Evolutionary conservation across 169 alveolate genomes (phyloP).

Genomic region (Cardiosporidium cionae): DNA sequence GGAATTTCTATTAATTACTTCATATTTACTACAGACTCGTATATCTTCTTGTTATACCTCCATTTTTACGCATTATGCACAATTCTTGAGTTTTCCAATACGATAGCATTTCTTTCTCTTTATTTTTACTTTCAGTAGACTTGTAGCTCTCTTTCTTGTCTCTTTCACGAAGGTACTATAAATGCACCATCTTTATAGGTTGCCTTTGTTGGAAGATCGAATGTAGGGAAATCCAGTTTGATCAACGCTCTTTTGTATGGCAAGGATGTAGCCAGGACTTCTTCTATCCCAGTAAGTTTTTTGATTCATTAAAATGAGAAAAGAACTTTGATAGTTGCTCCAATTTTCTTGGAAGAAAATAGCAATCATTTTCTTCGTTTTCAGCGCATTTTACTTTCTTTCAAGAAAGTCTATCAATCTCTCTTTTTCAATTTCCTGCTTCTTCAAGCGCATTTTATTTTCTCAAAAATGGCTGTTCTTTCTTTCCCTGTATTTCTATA

Average conservation of each 20-base stretch:
- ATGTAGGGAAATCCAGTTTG: slow-evolving; percentile 84
- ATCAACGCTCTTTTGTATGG: slow-evolving; percentile 73
- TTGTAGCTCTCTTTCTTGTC: background rate
- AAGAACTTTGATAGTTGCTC: background rate
- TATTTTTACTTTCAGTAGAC: background rate
- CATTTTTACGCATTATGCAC: background rate
- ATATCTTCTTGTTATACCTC: background rate
- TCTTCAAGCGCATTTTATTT: no score
- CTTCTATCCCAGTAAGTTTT: slow-evolving; percentile 34
- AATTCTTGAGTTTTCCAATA: background rate
- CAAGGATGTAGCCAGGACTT: slow-evolving; percentile 50
- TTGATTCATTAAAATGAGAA: background rate
- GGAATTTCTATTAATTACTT: background rate
- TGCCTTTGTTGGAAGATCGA: slow-evolving; percentile 82
- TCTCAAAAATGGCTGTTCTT: no score
- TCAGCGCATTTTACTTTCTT: no score
- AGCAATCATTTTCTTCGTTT: no score
- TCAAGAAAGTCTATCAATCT: no score
- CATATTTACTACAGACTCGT: background rate
- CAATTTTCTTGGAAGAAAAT: no score
- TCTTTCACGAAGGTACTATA: background rate
- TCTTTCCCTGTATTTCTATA: no score
- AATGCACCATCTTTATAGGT: slow-evolving; percentile 43
- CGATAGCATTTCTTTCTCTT: background rate
- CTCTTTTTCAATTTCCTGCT: no score